Evolutionary conservation across 2,329 filamentous ascomycete genomes (phyloP), one percentile per base, ranked within the genome.

Genomic region (Fusarium liriodendri): DNA sequence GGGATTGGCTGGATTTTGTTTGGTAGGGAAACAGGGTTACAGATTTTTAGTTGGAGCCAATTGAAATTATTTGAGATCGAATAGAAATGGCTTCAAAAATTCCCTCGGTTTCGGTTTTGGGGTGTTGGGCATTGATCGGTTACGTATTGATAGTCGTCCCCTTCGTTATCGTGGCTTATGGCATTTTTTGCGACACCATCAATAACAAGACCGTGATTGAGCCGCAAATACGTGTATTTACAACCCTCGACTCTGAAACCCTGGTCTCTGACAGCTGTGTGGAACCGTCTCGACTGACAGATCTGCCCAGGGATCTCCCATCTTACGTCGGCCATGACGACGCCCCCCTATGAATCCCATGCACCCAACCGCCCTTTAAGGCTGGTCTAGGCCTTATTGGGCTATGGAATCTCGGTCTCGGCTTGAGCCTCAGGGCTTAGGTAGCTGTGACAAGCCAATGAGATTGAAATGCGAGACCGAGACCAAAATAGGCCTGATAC

Each of bases 241-340:
- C 40, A 45, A 45, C 20, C 40, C 40, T 22, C 22, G 20, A 45
- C 5, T 6, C 25, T 52, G 25, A 29, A 52, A 55, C 29, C 29
- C 32, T 18, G 4, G 11, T 6, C 45, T 25, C 45, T 9, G 22
- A 50, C 27, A 27, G 29, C 45, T 22, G 40, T 25, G 47, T 52
- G 47, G 25, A 29, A 52, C 47, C 18, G 33, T 25, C 52, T 33
- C 20, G 52, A 55, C 54, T 58, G 54, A 35, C 35, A 3, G 32
- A 37, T 38, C 33, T 35, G 33, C 32, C 32, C 20, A 58, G 54
- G 32, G 20, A 58, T 58, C 33, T 52, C 18, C 47, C 54, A 38
- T 58, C 37, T 60, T 42, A 42, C 38, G 57, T 42, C 37, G 38
- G 37, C 38, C 29, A 45, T 60, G 57, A 60, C 57, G 57, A 60